phyloP scores from a whole-genome alignment of 2,329 filamentous ascomycete species.

The Colletotrichum lini region DNA sequence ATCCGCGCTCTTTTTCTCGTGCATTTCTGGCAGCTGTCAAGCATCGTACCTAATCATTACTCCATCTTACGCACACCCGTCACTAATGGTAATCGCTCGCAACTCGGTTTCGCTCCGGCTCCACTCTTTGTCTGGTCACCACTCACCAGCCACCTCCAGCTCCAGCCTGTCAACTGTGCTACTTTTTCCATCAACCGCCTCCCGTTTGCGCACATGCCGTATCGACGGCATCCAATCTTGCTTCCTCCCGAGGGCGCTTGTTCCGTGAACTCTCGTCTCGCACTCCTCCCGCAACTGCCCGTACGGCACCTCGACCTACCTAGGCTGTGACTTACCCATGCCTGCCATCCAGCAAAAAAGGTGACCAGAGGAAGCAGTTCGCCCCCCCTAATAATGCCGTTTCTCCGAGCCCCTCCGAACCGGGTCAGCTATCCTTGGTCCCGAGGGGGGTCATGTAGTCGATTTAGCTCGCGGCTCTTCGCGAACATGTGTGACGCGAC shows the following conservation, averaged over 20 bases:
- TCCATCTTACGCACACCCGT: conserved; percentile 27
- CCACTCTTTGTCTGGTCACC: conserved; percentile 1
- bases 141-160: neutral
- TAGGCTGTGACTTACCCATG: neutral
- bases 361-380: neutral
- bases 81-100: conserved; percentile 23
- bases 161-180: neutral
- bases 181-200: neutral
- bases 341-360: neutral
- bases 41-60: conserved; percentile 26
- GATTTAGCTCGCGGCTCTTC: conserved; percentile 11
- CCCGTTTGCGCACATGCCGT: conserved; percentile 17
- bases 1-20: conserved; percentile 37
- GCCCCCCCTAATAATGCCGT: conserved; percentile 2
- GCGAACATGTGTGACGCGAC: conserved; percentile 10
- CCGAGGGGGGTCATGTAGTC: conserved; percentile 21
- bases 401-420: conserved; percentile 29
- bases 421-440: conserved; percentile 15
- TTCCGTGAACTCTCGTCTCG: conserved; percentile 13
- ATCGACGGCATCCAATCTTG: neutral
- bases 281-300: neutral
- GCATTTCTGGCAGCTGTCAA: conserved; percentile 10
- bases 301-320: neutral
- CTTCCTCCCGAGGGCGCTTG: conserved; percentile 8
- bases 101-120: neutral